Percentiles rank a stretch among this genome's conserved stretches.
Conservation (phyloP, 2,329 filamentous ascomycete genomes). For the Fusarium fujikuroi region DNA sequence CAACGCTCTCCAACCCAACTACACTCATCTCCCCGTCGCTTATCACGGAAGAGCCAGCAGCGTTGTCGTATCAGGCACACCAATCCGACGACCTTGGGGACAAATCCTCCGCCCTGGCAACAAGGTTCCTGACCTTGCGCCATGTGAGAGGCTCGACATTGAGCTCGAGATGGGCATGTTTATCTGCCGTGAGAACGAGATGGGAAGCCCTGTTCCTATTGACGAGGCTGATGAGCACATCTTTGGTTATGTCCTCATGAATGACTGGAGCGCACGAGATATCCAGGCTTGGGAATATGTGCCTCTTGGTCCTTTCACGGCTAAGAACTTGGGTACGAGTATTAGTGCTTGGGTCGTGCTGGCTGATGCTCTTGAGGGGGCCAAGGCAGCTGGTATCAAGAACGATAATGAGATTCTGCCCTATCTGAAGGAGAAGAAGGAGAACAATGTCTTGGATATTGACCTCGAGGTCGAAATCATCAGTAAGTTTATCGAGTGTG, state of each 20-base stretch:
- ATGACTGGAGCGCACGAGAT: conserved; percentile 73
- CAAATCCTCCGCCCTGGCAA: conserved; percentile 67
- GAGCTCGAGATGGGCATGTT: conserved; percentile 84
- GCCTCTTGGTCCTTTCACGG: conserved; percentile 70
- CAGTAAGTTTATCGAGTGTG: conserved; percentile 42
- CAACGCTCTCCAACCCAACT: conserved; percentile 83
- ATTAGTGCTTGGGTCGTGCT: conserved; percentile 73
- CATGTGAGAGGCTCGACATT: conserved; percentile 73
- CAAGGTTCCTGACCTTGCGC: conserved; percentile 66
- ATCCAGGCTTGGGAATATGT: conserved; percentile 71
- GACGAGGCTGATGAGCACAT: conserved; percentile 74
- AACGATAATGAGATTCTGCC: conserved; percentile 51
- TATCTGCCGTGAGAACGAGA: conserved; percentile 70
- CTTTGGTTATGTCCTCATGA: conserved; percentile 75
- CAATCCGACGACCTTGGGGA: conserved; percentile 76
- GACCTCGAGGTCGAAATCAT: conserved; percentile 53
- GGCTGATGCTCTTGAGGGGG: conserved; percentile 62
- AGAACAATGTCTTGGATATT: conserved; percentile 51
- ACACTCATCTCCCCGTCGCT: conserved; percentile 81
- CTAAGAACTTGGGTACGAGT: conserved; percentile 69
- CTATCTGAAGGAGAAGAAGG: conserved; percentile 66
- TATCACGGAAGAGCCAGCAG: conserved; percentile 84
- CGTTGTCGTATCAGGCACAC: conserved; percentile 78
- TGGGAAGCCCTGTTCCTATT: conserved; percentile 75
- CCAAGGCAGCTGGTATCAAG: conserved; percentile 39